A percentile compares a stretch with the other conserved stretches of the same genome.
phyloP scores from a whole-genome alignment of 257 asterid genomes.

The Ballota nigra region DNA sequence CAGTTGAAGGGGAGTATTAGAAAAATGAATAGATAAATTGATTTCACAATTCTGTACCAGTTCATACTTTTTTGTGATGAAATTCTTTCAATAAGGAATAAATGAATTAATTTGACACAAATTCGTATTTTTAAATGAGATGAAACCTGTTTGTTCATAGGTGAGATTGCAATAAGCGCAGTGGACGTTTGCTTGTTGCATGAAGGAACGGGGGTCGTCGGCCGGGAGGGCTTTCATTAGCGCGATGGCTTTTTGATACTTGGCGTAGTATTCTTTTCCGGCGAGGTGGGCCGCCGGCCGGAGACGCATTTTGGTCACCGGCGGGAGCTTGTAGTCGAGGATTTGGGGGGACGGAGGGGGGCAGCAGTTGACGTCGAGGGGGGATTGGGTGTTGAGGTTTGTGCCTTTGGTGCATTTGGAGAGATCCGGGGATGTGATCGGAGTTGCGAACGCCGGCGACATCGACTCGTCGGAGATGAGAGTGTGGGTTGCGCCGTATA shows the following conservation, averaged over 20 bases:
- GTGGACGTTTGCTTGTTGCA: conserved; percentile 52
- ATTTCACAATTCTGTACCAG: too few species aligned
- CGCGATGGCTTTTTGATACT: conserved; percentile 32
- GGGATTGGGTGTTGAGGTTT: conserved; percentile 30
- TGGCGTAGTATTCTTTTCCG: conserved; percentile 32
- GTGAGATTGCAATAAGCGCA: conserved; percentile 50
- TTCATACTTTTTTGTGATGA: too few species aligned
- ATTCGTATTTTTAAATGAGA: too few species aligned
- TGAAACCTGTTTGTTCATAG: conserved; percentile 30
- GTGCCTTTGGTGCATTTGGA: conserved; percentile 38
- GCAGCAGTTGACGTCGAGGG: conserved; percentile 42
- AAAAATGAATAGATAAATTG: too few species aligned
- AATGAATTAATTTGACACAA: too few species aligned
- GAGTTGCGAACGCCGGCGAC: conserved; percentile 25
- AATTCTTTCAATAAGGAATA: too few species aligned
- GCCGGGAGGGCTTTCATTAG: conserved; percentile 40
- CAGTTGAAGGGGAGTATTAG: too few species aligned
- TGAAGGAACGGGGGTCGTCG: conserved; percentile 40
- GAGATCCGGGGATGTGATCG: conserved; percentile 35
- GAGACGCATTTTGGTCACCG: conserved; percentile 16
- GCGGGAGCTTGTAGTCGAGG: conserved; percentile 33
- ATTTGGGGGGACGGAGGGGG: conserved; percentile 23
- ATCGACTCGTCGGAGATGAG: background rate
- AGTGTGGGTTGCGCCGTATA: conserved; percentile 30
- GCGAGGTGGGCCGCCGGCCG: conserved; percentile 44